phyloP scores from a whole-genome alignment of 805 yeast species.

The Kuraishia piskuri region DNA sequence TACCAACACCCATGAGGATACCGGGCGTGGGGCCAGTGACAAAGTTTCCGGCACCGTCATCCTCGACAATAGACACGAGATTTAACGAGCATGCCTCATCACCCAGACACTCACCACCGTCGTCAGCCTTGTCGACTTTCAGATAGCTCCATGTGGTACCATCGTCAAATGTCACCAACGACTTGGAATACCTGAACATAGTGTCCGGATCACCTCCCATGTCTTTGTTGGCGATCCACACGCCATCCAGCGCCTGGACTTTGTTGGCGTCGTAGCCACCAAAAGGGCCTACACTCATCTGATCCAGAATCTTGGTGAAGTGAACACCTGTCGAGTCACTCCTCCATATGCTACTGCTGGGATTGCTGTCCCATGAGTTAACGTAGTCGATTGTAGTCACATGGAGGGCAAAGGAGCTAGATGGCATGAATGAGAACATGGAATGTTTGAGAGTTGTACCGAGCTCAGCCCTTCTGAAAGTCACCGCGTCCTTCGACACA shows the following conservation, averaged over 20 bases:
- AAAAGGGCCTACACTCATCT: background rate
- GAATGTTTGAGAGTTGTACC: background rate
- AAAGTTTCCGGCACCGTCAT: slow-evolving; percentile 17
- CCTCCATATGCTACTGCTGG: slow-evolving; percentile 3
- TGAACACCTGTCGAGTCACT: slow-evolving; percentile 23
- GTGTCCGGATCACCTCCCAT: background rate
- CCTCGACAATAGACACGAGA: slow-evolving; percentile 18
- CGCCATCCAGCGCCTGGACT: slow-evolving; percentile 35
- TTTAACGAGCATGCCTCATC: slow-evolving; percentile 12
- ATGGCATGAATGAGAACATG: background rate
- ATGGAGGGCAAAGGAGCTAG: background rate
- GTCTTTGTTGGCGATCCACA: slow-evolving; percentile 26
- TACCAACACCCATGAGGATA: slow-evolving; percentile 33
- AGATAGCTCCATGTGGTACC: slow-evolving; percentile 9
- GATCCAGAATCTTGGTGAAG: slow-evolving; percentile 18
- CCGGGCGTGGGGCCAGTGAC: slow-evolving; percentile 36
- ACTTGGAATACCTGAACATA: slow-evolving; percentile 2
- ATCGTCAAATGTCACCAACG: slow-evolving; percentile 11
- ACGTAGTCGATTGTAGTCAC: background rate
- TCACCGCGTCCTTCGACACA: slow-evolving; percentile 37
- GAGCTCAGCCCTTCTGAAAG: slow-evolving; percentile 24
- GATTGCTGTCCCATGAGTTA: background rate
- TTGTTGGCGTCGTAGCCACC: slow-evolving; percentile 18
- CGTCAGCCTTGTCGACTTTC: background rate
- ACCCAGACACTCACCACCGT: background rate